Conservation (phyloP, 768 basidiomycete genomes). For the Phallus indusiatus region DNA sequence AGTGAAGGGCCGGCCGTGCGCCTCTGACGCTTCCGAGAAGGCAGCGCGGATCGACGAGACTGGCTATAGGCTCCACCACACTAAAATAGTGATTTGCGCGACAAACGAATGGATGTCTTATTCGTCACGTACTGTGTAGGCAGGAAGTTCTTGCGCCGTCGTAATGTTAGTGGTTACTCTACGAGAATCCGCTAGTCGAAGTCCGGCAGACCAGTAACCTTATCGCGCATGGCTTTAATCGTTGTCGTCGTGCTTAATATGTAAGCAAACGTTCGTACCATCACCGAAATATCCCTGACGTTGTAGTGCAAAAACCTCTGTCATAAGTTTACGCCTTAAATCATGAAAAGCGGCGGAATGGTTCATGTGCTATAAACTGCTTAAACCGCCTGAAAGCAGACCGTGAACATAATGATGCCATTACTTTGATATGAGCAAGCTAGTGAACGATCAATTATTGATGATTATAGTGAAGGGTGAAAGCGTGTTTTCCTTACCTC, state of each 20-base stretch:
- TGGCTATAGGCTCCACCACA: constrained; percentile 74
- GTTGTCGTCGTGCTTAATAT: neutral
- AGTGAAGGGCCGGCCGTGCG: constrained; percentile 40
- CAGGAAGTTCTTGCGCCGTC: constrained; percentile 53
- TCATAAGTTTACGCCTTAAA: constrained; percentile 56
- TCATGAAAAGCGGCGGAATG: constrained; percentile 70
- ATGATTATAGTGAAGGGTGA: neutral
- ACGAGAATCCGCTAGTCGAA: constrained; percentile 56
- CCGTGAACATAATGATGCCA: constrained; percentile 1
- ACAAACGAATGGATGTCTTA: neutral
- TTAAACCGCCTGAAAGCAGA: neutral
- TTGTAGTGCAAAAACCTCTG: constrained; percentile 64
- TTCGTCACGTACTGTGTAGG: constrained; percentile 53
- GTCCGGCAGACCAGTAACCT: constrained; percentile 83
- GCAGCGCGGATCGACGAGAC: constrained; percentile 41
- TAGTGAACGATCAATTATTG: constrained; percentile 20
- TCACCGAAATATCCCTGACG: constrained; percentile 74
- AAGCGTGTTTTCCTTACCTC: constrained; percentile 52
- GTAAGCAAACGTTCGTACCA: constrained; percentile 32
- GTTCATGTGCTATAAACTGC: constrained; percentile 55
- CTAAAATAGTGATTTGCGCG: constrained; percentile 26
- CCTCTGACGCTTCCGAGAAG: constrained; percentile 27
- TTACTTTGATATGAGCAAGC: constrained; percentile 78
- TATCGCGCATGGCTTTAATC: neutral
- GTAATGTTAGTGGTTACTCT: constrained; percentile 41